phyloP scores from a whole-genome alignment of 768 basidiomycete genomes.

The Suillus placidus region DNA sequence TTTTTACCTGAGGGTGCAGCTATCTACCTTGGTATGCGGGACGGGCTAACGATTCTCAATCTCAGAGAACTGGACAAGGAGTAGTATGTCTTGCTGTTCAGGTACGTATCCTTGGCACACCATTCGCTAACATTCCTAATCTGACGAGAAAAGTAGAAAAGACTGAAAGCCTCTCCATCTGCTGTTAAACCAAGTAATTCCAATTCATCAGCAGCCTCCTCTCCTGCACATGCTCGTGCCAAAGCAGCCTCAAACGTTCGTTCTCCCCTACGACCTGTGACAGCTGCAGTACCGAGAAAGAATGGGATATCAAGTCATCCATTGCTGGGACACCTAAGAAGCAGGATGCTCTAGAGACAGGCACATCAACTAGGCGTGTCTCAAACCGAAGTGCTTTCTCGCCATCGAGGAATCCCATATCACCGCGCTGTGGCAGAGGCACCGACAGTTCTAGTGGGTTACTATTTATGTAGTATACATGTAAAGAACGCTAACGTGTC shows the following conservation, averaged over 20 bases:
- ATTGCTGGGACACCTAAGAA: conserved; percentile 5
- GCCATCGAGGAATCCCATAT: conserved; percentile 5
- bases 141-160: conserved; percentile 15
- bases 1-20: conserved; percentile 73
- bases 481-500: not conserved
- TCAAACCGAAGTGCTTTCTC: conserved; percentile 11
- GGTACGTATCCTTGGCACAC: conserved; percentile 37
- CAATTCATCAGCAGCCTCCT: conserved; percentile 18
- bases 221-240: conserved; percentile 12
- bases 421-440: not conserved
- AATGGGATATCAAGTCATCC: conserved; percentile 15
- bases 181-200: not conserved
- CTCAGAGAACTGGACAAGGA: conserved; percentile 56
- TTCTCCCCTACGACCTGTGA: conserved; percentile 3
- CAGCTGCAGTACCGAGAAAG: not conserved
- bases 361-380: not conserved
- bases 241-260: conserved; percentile 11
- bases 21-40: conserved; percentile 65
- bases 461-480: not conserved
- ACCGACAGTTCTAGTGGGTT: not conserved
- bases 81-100: conserved; percentile 61
- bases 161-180: conserved; percentile 14
- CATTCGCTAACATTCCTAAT: too few relatives aligned
- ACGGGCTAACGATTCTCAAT: conserved; percentile 65
- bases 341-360: not conserved